A percentile compares a stretch with the other conserved stretches of the same genome.
Conservation (phyloP, 352 stramenopile species). For the Phytopythium chamaehyphon region DNA sequence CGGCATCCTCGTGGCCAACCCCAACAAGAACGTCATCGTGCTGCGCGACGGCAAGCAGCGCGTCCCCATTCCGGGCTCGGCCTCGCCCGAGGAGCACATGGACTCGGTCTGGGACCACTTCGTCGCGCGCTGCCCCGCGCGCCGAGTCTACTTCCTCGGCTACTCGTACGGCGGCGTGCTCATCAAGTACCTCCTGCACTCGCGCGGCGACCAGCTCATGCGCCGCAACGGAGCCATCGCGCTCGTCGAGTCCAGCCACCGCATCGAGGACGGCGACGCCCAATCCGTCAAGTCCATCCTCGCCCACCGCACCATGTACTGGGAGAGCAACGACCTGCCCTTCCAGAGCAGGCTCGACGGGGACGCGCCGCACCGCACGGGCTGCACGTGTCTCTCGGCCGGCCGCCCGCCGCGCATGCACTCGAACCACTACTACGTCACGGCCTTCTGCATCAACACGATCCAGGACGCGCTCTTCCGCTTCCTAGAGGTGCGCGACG, state of each 20-base stretch:
- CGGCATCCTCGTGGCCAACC: slow-evolving; percentile 86
- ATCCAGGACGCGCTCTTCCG: slow-evolving; percentile 84
- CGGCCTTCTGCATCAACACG: slow-evolving; percentile 86
- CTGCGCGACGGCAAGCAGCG: slow-evolving; percentile 76
- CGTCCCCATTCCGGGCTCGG: slow-evolving; percentile 77
- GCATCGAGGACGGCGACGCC: slow-evolving; percentile 81
- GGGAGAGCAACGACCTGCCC: slow-evolving; percentile 75
- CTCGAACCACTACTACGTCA: slow-evolving; percentile 87
- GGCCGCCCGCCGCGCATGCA: slow-evolving; percentile 60
- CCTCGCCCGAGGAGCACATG: slow-evolving; percentile 87
- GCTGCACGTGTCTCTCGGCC: slow-evolving; percentile 78
- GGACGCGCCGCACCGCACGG: slow-evolving; percentile 76
- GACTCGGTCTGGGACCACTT: slow-evolving; percentile 86
- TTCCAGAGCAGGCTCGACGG: slow-evolving; percentile 79
- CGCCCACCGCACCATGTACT: slow-evolving; percentile 87
- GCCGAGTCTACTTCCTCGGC: slow-evolving; percentile 81
- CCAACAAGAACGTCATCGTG: slow-evolving; percentile 89
- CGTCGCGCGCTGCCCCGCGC: slow-evolving; percentile 46
- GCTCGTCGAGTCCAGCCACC: slow-evolving; percentile 84
- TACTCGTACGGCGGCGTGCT: slow-evolving; percentile 87
- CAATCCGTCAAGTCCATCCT: slow-evolving; percentile 86
- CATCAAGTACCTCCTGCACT: slow-evolving; percentile 88
- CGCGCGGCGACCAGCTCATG: slow-evolving; percentile 81
- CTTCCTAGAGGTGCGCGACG: slow-evolving; percentile 76
- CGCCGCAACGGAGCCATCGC: slow-evolving; percentile 83